Percentiles rank a stretch among this genome's conserved stretches.
Evolutionary conservation across 805 yeast genomes (phyloP).

Genomic region (Yarrowia sp.): DNA sequence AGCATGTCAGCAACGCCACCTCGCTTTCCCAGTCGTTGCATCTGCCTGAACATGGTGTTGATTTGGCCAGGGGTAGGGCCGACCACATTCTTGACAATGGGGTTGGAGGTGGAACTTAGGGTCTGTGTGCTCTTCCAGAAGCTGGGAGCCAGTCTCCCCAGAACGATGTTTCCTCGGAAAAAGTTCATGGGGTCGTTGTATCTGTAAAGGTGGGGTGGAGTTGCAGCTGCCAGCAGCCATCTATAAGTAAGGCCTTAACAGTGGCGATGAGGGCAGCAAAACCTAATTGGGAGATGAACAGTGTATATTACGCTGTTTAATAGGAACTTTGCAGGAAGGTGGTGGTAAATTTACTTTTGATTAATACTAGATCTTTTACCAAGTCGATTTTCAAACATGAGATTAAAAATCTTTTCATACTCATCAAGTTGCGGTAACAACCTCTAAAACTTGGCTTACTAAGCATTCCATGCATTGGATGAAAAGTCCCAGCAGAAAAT

Average conservation of each 20-base stretch:
- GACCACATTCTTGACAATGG: background rate
- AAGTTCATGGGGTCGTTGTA: background rate
- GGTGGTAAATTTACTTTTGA: too few relatives aligned
- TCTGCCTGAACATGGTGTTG: constrained; percentile 10
- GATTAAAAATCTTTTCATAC: too few relatives aligned
- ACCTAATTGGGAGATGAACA: background rate
- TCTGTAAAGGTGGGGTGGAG: background rate
- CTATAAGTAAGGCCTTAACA: background rate
- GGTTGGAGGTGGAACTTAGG: background rate
- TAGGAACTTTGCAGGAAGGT: background rate
- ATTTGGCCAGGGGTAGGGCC: background rate
- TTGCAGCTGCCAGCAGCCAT: background rate
- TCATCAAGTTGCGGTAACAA: too few relatives aligned
- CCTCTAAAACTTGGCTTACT: too few relatives aligned
- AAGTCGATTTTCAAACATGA: too few relatives aligned
- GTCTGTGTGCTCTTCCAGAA: constrained; percentile 2
- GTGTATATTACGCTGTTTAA: background rate
- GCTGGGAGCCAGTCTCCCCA: constrained; percentile 9
- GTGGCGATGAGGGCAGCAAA: background rate
- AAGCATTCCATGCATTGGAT: background rate
- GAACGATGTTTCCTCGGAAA: background rate
- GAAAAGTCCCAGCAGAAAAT: constrained; percentile 6
- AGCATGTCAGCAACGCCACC: constrained; percentile 19
- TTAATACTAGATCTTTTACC: too few relatives aligned
- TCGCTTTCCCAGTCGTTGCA: constrained; percentile 14